Base-by-base conservation (phyloP, 2,329 filamentous ascomycete species). In the Nigrograna mackinnonii region DNA sequence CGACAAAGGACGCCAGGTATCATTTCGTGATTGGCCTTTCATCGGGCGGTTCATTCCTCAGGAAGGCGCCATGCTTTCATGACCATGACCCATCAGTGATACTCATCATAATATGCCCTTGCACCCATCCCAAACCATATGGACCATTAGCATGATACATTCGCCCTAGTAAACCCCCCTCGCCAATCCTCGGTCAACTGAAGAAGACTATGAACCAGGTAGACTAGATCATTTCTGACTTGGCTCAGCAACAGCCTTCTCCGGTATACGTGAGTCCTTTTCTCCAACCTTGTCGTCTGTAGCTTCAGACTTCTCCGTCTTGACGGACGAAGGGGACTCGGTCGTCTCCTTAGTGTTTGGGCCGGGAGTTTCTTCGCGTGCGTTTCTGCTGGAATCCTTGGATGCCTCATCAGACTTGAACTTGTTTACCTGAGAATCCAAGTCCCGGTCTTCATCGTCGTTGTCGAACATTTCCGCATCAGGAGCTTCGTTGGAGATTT, bases 391-490 rank as follows among this genome's bases (percentile, higher is more conserved):
- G 33, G 42, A 46, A 33, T 49, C 49, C 22, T 55, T 60, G n/a
- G 59, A 35, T 11, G 17, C 39, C 31, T 26, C 47, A 35, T 61
- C 52, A 26, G 54, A 52, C 44, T 46, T 48, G 45, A 75, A 76
- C 74, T 89, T 91, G 65, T 83, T 81, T 47, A 94, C 87, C 74
- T 95, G 90, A 68, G 86, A 91, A 53, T 83, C 85, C 51, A 91
- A 79, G 65, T 96, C 91, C 68, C 89, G 89, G 64, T 95, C 89
- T 58, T 84, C 82, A 64, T 95, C 89, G 66, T 90, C 87, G 60
- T 91, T 86, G 69, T 96, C 90, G 72, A 96, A 95, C 85, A 96
- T 92, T 61, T 96, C 91, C 52, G 87, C 84, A 65, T 96, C 91
- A 70, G 91, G 85, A 67, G 87, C 87, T 71, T 94, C 90, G 57